phyloP scores from a whole-genome alignment of 768 basidiomycete species.

The Psilocybe azurescens region DNA sequence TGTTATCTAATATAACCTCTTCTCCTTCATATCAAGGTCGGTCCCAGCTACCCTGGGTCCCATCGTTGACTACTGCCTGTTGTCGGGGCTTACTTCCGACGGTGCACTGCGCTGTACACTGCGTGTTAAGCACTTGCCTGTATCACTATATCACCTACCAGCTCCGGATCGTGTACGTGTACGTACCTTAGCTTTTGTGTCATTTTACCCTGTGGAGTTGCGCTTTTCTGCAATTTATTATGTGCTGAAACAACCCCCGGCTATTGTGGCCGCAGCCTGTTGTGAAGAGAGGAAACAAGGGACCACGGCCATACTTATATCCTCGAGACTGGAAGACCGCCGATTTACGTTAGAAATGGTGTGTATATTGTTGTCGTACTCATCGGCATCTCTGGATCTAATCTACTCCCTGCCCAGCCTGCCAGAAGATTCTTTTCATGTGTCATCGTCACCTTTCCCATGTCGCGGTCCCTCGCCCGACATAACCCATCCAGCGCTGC shows the following conservation, averaged over 20 bases:
- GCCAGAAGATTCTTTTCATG: background rate
- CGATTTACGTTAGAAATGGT: conserved; percentile 3
- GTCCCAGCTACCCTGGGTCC: background rate
- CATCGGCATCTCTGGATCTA: conserved; percentile 1
- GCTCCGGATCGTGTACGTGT: conserved; percentile 4
- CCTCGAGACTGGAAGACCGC: background rate
- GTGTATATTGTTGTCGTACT: background rate
- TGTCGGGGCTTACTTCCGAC: background rate
- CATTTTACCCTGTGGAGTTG: conserved; percentile 8
- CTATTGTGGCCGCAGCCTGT: background rate
- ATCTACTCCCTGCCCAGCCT: background rate
- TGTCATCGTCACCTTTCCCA: background rate
- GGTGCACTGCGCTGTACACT: background rate
- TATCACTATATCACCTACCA: background rate
- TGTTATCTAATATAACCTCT: background rate
- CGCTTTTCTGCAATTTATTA: background rate
- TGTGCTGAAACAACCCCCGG: background rate
- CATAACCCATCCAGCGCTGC: background rate
- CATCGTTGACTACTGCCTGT: background rate
- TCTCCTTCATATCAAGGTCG: background rate
- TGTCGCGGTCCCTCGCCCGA: background rate
- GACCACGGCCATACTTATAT: background rate
- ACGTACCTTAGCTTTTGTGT: conserved; percentile 6
- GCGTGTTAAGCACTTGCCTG: background rate
- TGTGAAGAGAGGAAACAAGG: background rate